Evolutionary conservation across 2,329 filamentous ascomycete genomes (phyloP), one percentile per base, ranked within the genome.

Genomic region (Xylariaceae sp.): DNA sequence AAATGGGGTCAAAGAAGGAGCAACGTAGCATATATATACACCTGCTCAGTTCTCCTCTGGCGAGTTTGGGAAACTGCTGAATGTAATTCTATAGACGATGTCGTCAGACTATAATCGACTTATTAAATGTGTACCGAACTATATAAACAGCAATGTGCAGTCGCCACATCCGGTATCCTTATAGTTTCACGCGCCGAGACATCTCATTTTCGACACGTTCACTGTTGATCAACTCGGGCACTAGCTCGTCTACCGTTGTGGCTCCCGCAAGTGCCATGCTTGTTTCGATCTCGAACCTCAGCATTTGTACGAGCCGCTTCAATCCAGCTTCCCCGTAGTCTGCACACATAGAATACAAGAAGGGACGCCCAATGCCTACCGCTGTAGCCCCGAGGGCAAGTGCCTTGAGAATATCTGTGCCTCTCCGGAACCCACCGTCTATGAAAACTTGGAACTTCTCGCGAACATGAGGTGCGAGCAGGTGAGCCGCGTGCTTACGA

Each of bases 401-500:
- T 2, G 76, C 76, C 56, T 82, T 82, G 19, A 82, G 69, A 5
- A 82, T 75, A 55, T 82, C 79, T 0, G 75, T 76, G 0, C 79
- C 79, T 4, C 79, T 72, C 28, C 74, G 72, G 47, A 82, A 75
- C 1, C 78, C 79, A 31, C 78, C 76, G 50, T 82, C 79, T 19
- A 82, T 70, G 43, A 77, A 78, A 1, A 82, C 68, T 53, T 82
- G 76, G 59, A 82, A 71, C 43, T 69, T 69, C 28, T 71, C 69
- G 53, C 79, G 77, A 1, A 77, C 71, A 51, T 79, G 73, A 0
- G 78, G 78, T 48, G 73, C 80, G 12, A 64, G 62, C 34, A 64
- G 45, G 22, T 47, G 10, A 69, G 67, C 42, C 64, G 42, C 47
- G 40, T 53, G 48, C 33, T 49, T 72, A 13, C 81, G 75, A 13